phyloP scores from a whole-genome alignment of 306 rosid species.

The Castanea mollissima region DNA sequence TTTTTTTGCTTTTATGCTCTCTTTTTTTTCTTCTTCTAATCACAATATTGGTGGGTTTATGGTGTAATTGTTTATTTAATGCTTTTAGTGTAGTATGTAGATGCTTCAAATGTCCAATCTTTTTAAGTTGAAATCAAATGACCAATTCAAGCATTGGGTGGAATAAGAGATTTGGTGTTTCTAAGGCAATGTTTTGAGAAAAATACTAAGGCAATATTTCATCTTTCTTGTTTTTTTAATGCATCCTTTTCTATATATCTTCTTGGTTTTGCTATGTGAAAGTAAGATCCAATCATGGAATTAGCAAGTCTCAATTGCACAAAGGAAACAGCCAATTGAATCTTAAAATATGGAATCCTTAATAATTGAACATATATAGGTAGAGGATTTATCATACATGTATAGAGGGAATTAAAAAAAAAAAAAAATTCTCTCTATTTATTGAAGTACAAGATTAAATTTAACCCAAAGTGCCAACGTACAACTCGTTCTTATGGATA shows the following conservation, averaged over 20 bases:
- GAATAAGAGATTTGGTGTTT: conserved; percentile 31
- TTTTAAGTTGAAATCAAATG: conserved; percentile 31
- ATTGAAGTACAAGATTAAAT: too few relatives aligned
- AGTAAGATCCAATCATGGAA: too few relatives aligned
- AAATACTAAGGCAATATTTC: background rate
- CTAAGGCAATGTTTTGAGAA: background rate
- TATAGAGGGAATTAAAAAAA: too few relatives aligned
- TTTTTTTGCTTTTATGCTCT: background rate
- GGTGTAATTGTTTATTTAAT: conserved; percentile 36
- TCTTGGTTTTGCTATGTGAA: background rate
- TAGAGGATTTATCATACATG: too few relatives aligned
- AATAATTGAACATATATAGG: too few relatives aligned
- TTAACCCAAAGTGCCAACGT: too few relatives aligned
- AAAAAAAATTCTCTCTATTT: too few relatives aligned
- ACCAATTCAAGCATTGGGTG: conserved; percentile 24
- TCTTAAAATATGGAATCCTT: background rate
- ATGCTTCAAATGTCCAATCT: conserved; percentile 20
- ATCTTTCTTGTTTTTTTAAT: background rate
- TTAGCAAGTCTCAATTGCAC: too few relatives aligned
- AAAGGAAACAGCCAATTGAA: too few relatives aligned
- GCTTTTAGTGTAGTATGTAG: conserved; percentile 24
- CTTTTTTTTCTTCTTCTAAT: conserved; percentile 40
- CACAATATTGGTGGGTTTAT: conserved; percentile 40
- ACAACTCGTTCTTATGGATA: too few relatives aligned
- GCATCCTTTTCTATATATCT: background rate